These are phyloP conservation scores for Yamadazyma atmosphaerica DNA, from an alignment of 1,139 yeast genomes.

Conservation along the genomic window DNA sequence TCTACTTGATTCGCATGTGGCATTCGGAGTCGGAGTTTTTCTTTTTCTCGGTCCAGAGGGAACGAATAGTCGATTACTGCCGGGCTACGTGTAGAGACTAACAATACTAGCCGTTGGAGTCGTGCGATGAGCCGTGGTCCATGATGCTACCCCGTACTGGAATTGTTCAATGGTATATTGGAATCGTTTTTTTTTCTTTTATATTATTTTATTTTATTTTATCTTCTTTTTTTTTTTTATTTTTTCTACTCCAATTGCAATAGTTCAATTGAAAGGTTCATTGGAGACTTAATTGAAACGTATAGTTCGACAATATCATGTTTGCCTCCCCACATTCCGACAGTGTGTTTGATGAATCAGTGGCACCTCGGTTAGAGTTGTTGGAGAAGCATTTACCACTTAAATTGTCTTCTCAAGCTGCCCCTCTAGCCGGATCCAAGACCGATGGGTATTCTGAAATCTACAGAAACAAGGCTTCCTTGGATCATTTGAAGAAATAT, in stretches of 20 bases:
- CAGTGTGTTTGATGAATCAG: slow-evolving; percentile 20
- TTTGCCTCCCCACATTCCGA: slow-evolving; percentile 15
- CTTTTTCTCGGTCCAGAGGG: background rate
- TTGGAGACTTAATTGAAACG: too few species aligned
- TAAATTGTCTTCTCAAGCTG: slow-evolving; percentile 63
- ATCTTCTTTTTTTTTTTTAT: background rate
- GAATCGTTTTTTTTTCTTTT: too few species aligned
- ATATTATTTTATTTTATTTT: too few species aligned
- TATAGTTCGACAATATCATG: too few species aligned
- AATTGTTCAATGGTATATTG: too few species aligned
- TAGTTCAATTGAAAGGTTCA: too few species aligned
- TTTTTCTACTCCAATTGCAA: slow-evolving; percentile 1
- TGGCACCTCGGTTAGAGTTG: slow-evolving; percentile 18
- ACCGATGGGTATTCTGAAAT: slow-evolving; percentile 31
- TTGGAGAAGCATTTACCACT: slow-evolving; percentile 51
- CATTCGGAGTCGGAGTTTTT: slow-evolving; percentile 12
- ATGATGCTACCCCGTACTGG: background rate
- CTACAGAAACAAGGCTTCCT: slow-evolving; percentile 29
- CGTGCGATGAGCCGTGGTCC: too few species aligned
- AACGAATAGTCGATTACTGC: too few species aligned
- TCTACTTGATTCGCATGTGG: too few species aligned
- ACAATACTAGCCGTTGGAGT: too few species aligned
- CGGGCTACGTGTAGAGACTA: too few species aligned
- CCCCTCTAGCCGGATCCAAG: slow-evolving; percentile 32
- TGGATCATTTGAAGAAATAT: slow-evolving; percentile 23